These are phyloP conservation scores for Moesziomyces sp. DNA, from an alignment of 1,284 basidiomycete species.

Conservation along the genomic window DNA sequence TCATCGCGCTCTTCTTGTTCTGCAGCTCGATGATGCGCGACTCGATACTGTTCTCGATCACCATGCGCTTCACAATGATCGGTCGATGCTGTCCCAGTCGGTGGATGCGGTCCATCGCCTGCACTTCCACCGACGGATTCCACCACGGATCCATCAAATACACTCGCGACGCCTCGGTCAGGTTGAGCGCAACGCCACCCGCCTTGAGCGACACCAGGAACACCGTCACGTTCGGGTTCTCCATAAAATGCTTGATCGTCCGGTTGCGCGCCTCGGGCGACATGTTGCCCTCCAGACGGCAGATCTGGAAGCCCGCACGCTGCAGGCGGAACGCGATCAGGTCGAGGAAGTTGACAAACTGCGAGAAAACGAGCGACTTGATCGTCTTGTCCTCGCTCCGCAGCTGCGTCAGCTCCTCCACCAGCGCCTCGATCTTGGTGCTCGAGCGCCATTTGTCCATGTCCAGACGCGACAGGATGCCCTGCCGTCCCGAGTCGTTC, in stretches of 20 bases:
- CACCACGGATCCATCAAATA: conserved; percentile 68
- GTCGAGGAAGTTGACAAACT: conserved; percentile 83
- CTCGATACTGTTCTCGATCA: conserved; percentile 96
- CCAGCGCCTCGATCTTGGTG: conserved; percentile 94
- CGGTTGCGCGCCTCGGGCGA: conserved; percentile 93
- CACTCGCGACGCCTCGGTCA: conserved; percentile 66
- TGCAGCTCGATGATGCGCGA: conserved; percentile 88
- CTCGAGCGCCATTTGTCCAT: conserved; percentile 91
- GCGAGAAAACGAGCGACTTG: conserved; percentile 95
- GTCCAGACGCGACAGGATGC: conserved; percentile 90
- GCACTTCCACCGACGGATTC: conserved; percentile 66
- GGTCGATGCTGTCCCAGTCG: conserved; percentile 90
- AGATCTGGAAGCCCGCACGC: conserved; percentile 85
- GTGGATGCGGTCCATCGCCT: conserved; percentile 93
- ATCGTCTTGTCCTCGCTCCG: conserved; percentile 87
- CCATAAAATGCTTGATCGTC: conserved; percentile 95
- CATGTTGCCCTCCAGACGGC: conserved; percentile 96
- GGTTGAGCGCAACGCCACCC: conserved; percentile 82
- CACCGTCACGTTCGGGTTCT: conserved; percentile 91
- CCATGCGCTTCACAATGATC: conserved; percentile 90
- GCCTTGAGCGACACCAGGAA: conserved; percentile 95
- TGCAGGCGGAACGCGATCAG: conserved; percentile 92
- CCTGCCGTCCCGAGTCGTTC: conserved; percentile 77
- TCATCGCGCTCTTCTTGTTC: conserved; percentile 81
- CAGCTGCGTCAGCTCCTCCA: conserved; percentile 90